Evolutionary conservation across 352 stramenopile genomes (phyloP).

Genomic region (Aphanomyces cochlioides): DNA sequence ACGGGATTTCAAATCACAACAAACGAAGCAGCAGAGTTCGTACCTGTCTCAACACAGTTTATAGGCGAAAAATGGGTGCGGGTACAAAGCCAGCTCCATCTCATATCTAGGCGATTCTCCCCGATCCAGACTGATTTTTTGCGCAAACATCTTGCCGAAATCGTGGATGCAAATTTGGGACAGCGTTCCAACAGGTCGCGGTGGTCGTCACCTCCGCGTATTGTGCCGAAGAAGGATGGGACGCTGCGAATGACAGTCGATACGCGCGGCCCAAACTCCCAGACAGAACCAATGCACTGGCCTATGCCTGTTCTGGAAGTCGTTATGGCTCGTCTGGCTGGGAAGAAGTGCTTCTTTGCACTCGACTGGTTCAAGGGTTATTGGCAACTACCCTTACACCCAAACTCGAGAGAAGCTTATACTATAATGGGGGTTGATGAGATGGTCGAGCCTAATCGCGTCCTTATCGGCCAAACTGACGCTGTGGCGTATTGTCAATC

Average conservation of each 20-base stretch:
- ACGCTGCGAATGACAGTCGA: background rate
- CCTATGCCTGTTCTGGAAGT: too few species aligned
- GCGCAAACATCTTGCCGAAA: background rate
- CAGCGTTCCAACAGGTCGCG: background rate
- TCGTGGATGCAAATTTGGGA: background rate
- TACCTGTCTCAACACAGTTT: too few species aligned
- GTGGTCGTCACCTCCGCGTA: background rate
- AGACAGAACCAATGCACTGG: too few species aligned
- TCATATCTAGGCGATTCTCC: background rate
- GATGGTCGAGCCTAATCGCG: background rate
- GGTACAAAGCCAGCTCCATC: too few species aligned
- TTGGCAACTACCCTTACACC: background rate
- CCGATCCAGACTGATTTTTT: background rate
- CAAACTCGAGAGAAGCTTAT: background rate
- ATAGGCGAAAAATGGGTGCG: too few species aligned
- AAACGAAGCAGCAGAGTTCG: too few species aligned
- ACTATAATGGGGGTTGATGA: too few species aligned
- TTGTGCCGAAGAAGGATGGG: slow-evolving; percentile 3
- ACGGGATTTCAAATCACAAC: too few species aligned
- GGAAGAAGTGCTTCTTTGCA: too few species aligned
- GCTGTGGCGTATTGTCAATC: background rate
- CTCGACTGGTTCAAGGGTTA: background rate
- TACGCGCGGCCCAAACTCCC: too few species aligned
- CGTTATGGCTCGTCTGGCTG: too few species aligned
- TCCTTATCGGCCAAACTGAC: background rate